Percentiles rank a stretch among this genome's conserved stretches.
These are phyloP conservation scores for Silene latifolia DNA, from an alignment of 148 eudicot genomes.

Conservation along the genomic window DNA sequence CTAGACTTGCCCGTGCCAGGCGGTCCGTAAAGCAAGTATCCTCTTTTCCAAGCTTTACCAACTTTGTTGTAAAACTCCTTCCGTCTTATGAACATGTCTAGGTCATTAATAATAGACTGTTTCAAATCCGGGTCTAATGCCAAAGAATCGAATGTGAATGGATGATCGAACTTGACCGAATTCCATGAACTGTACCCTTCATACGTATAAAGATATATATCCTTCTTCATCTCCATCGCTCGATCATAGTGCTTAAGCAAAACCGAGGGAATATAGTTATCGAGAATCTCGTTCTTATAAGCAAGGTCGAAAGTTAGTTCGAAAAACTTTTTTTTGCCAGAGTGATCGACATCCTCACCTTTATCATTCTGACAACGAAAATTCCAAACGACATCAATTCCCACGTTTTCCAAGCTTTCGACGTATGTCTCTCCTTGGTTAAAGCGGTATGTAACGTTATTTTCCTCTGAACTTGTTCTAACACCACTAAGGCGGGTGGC, in stretches of 20 bases:
- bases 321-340: background rate
- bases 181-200: background rate
- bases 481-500: background rate
- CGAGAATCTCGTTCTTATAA: slow-evolving; percentile 16
- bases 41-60: slow-evolving; percentile 31
- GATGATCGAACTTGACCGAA: slow-evolving; percentile 15
- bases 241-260: slow-evolving; percentile 10
- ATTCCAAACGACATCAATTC: background rate
- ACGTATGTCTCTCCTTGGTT: slow-evolving; percentile 9
- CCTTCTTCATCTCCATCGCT: slow-evolving; percentile 10
- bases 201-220: slow-evolving; percentile 10
- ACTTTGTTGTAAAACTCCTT: slow-evolving; percentile 22
- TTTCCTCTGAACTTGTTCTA: background rate
- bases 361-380: slow-evolving; percentile 8
- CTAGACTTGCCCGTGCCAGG: slow-evolving; percentile 67
- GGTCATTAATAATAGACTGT: slow-evolving; percentile 21
- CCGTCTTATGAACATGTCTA: slow-evolving; percentile 23
- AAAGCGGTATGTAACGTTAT: background rate
- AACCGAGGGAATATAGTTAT: slow-evolving; percentile 14
- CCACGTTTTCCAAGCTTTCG: background rate
- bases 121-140: slow-evolving; percentile 26
- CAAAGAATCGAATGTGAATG: slow-evolving; percentile 26
- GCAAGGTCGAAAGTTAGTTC: slow-evolving; percentile 6
- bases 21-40: slow-evolving; percentile 44
- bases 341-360: background rate